Evolutionary conservation across 805 yeast species (phyloP).

Genomic region (Grigorovia yakushimaensis): DNA sequence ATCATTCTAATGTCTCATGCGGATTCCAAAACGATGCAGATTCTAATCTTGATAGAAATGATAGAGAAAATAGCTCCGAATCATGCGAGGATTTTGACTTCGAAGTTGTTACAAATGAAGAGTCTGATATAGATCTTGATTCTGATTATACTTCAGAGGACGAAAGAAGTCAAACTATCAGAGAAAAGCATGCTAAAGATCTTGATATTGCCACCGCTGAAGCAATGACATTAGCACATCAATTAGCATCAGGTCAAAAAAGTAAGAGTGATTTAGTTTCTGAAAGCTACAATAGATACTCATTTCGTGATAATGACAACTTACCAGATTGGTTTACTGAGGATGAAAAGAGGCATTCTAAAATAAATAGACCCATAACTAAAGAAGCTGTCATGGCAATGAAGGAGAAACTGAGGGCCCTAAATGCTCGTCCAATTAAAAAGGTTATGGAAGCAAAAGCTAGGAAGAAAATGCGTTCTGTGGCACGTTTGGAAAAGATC

Average conservation of each 20-base stretch:
- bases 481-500: conserved; percentile 73
- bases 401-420: conserved; percentile 62
- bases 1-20: conserved; percentile 9
- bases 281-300: conserved; percentile 85
- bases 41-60: too few species aligned
- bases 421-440: conserved; percentile 96
- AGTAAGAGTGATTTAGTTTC: conserved; percentile 78
- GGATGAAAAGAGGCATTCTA: conserved; percentile 81
- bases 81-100: conserved; percentile 29
- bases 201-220: conserved; percentile 85
- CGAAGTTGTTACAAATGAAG: conserved; percentile 39
- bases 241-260: conserved; percentile 82
- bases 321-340: conserved; percentile 96
- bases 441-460: conserved; percentile 98
- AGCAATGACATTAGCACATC: conserved; percentile 97
- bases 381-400: conserved; percentile 83
- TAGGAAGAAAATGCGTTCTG: conserved; percentile 89
- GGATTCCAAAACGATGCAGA: too few species aligned
- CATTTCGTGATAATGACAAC: conserved; percentile 85
- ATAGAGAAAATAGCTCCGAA: too few species aligned
- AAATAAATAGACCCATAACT: conserved; percentile 83
- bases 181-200: conserved; percentile 44
- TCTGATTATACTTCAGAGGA: conserved; percentile 45
- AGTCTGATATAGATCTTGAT: conserved; percentile 26
- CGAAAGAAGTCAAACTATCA: conserved; percentile 36